Conservation (phyloP, 306 rosid genomes). For the Cicer pinnatifidum region DNA sequence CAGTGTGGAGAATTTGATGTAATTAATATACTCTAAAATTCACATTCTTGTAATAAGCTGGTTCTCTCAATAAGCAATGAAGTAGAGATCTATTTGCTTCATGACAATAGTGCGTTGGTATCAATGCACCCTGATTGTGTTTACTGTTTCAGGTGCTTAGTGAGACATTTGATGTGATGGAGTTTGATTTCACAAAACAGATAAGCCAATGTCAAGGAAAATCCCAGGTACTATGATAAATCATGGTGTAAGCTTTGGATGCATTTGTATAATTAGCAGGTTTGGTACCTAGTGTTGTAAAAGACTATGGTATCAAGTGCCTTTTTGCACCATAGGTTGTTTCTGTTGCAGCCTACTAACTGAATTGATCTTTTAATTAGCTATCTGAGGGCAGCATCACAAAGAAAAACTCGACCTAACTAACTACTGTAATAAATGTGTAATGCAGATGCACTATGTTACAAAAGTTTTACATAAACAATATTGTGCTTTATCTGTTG, state of each 20-base stretch:
- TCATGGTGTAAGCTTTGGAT: conserved; percentile 25
- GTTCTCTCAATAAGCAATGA: conserved; percentile 20
- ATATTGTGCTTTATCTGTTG: conserved; percentile 38
- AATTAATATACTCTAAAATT: conserved; percentile 37
- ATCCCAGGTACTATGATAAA: conserved; percentile 60
- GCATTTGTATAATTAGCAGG: conserved; percentile 34
- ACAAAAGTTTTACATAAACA: conserved; percentile 20
- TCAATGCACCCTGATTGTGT: conserved; percentile 15
- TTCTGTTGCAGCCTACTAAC: conserved; percentile 25
- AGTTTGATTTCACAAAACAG: conserved; percentile 79
- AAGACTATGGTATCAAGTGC: conserved; percentile 6
- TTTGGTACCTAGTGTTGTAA: conserved; percentile 23
- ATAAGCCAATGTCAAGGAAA: conserved; percentile 64
- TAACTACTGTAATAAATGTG: neutral
- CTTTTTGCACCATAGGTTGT: conserved; percentile 12
- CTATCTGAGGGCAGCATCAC: conserved; percentile 9
- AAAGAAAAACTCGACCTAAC: conserved; percentile 12
- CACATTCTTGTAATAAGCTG: neutral
- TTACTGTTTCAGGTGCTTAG: conserved; percentile 75
- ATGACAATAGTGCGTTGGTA: conserved; percentile 20
- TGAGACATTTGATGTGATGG: conserved; percentile 70
- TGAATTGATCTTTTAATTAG: conserved; percentile 24
- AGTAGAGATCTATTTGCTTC: conserved; percentile 29
- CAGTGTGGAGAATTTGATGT: conserved; percentile 83
- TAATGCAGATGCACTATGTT: neutral